phyloP scores from a whole-genome alignment of 805 yeast genomes.

The Nakazawaea ambrosiae region DNA sequence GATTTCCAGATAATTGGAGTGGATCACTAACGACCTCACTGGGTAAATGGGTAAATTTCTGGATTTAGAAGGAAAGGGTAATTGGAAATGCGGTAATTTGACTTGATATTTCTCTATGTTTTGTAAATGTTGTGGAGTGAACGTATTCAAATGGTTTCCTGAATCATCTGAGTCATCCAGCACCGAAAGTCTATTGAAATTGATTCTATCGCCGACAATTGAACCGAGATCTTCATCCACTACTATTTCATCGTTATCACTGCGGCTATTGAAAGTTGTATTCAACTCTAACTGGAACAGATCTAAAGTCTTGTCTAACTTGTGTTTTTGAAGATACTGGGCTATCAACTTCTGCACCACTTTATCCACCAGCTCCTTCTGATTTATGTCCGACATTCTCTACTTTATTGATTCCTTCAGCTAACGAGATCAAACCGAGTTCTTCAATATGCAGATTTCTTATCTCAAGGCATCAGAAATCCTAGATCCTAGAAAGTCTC shows the following conservation, averaged over 20 bases:
- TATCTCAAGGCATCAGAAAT: too few relatives aligned
- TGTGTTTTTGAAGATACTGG: conserved; percentile 47
- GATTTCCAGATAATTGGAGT: conserved; percentile 14
- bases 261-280: conserved; percentile 18
- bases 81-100: conserved; percentile 20
- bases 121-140: conserved; percentile 19
- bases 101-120: conserved; percentile 16
- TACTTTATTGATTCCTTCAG: too few relatives aligned
- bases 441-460: too few relatives aligned
- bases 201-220: conserved; percentile 27
- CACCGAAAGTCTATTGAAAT: too few relatives aligned
- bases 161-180: not conserved
- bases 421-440: too few relatives aligned
- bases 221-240: conserved; percentile 28
- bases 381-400: not conserved
- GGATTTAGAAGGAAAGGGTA: conserved; percentile 14
- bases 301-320: conserved; percentile 37
- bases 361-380: conserved; percentile 16
- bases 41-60: conserved; percentile 5
- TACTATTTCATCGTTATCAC: conserved; percentile 10
- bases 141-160: not conserved
- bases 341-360: conserved; percentile 38
- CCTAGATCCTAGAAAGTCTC: too few relatives aligned
- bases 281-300: conserved; percentile 42
- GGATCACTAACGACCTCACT: conserved; percentile 19